Evolutionary conservation across 2,329 filamentous ascomycete species (phyloP).

Genomic region (Colletotrichum theobromicola): DNA sequence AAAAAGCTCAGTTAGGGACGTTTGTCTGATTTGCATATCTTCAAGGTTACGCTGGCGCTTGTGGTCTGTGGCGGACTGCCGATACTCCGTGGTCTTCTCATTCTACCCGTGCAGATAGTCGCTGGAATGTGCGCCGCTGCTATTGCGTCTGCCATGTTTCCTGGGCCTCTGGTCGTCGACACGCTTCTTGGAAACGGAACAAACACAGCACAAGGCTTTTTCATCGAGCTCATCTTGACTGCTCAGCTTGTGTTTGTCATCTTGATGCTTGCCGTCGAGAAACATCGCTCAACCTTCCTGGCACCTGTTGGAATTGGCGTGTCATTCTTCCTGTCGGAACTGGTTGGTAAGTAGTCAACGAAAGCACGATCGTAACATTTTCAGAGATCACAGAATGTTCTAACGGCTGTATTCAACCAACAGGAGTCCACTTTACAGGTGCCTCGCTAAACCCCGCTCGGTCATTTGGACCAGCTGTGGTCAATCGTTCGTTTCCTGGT

Average conservation of each 20-base stretch:
- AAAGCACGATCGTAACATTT: neutral
- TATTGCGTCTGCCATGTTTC: constrained; percentile 62
- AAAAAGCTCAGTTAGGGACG: too few relatives aligned
- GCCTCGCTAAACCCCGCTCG: constrained; percentile 56
- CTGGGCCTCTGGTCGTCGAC: constrained; percentile 57
- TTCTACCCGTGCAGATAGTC: constrained; percentile 62
- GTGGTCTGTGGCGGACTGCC: constrained; percentile 62
- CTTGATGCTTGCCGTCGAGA: constrained; percentile 74
- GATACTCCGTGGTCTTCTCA: constrained; percentile 53
- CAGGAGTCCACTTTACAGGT: constrained; percentile 50
- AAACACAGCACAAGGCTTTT: constrained; percentile 62
- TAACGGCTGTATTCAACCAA: neutral
- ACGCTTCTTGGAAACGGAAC: constrained; percentile 60
- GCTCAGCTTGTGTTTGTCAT: constrained; percentile 68
- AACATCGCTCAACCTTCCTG: constrained; percentile 74
- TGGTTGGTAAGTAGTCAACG: constrained; percentile 33
- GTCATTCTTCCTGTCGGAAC: constrained; percentile 67
- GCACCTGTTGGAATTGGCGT: constrained; percentile 77
- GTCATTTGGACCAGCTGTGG: constrained; percentile 53
- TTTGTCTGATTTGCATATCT: neutral
- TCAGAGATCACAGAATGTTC: neutral
- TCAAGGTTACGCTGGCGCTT: constrained; percentile 61
- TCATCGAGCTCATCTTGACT: constrained; percentile 72
- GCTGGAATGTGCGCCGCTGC: constrained; percentile 64
- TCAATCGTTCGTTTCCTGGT: constrained; percentile 41